Base-by-base conservation (phyloP, 148 eudicot species). In the Rhododendron ferrugineum region DNA sequence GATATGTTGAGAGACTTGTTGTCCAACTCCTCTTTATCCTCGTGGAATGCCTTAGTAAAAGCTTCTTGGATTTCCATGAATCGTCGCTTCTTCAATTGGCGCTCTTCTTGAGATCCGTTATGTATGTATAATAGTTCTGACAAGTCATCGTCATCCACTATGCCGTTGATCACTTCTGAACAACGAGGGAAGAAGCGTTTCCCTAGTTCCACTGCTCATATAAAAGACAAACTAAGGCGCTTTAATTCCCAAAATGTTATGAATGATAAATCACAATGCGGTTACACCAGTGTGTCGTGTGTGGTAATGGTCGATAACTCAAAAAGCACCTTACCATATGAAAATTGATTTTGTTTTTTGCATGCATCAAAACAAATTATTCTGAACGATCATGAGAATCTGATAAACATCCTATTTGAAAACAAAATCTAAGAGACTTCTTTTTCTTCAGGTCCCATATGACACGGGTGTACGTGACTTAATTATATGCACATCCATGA, bases 141-240 rank as follows among this genome's bases (percentile, higher is more conserved):
- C 56, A 90, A 84, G 44, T 93, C 93, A 14, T 94, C 94, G 0
- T 90, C 85, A 54, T 96, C 98, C 93, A 96, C 87, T 15, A 96
- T 92, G 89, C 87, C 86, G 68, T 96, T 91, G 8, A 96, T 89
- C 40, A 91, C 95, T 34, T 89, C 86, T 4, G 98, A 96, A 90
- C 98, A 94, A 22, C 98, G 93, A n/a, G 98, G 98, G 85, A 96
- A 96, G 90, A 88, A 96, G 40, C 92, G 94, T 83, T 93, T 93
- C 84, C 98, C 98, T 2, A 96, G 91, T 88, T 92, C 93, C 91
- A 96, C 98, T 96, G 93, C 47, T 47, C 78, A 87, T 26, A 50
- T 32, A 87, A 75, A 83, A 56, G 60, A 46, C 23, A 52, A 42
- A 50, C 32, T 0, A 78, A 23, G 81, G 28, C 20, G 58, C 30